Conservation (phyloP, 2,329 filamentous ascomycete species). For the Talaromyces albobiverticillius region DNA sequence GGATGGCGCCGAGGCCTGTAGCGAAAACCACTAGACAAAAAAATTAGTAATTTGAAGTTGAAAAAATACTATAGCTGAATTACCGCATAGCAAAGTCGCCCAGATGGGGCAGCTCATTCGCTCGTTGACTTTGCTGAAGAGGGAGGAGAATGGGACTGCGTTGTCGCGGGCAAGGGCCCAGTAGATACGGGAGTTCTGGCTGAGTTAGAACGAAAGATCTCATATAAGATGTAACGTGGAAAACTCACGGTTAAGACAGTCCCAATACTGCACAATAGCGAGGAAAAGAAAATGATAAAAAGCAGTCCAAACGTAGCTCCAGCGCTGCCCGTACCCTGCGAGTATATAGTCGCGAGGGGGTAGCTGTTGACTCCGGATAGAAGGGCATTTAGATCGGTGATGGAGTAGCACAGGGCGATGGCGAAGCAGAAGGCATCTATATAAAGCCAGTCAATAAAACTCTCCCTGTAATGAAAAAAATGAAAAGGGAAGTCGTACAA, state of each 20-base stretch:
- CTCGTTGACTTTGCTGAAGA: constrained; percentile 50
- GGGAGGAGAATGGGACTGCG: constrained; percentile 48
- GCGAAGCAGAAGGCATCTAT: constrained; percentile 47
- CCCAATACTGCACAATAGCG: constrained; percentile 12
- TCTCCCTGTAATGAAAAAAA: constrained; percentile 24
- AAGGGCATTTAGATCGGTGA: constrained; percentile 47
- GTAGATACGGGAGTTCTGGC: constrained; percentile 32
- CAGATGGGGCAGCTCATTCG: constrained; percentile 50
- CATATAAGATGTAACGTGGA: neutral
- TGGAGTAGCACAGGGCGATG: constrained; percentile 51
- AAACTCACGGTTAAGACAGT: constrained; percentile 42
- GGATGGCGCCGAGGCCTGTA: constrained; percentile 52
- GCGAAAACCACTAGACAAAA: constrained; percentile 36
- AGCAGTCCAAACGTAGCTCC: constrained; percentile 51
- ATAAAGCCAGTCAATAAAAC: too few relatives aligned
- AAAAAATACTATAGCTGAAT: neutral
- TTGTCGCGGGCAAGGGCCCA: constrained; percentile 56
- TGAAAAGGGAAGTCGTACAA: constrained; percentile 44
- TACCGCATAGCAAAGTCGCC: constrained; percentile 38
- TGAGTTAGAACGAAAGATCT: neutral
- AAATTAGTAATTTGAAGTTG: neutral
- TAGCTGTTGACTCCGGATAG: constrained; percentile 36
- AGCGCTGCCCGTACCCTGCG: constrained; percentile 51
- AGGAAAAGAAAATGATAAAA: constrained; percentile 31
- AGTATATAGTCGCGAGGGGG: constrained; percentile 65